phyloP scores from a whole-genome alignment of 768 basidiomycete genomes.

The Mycena latifolia region DNA sequence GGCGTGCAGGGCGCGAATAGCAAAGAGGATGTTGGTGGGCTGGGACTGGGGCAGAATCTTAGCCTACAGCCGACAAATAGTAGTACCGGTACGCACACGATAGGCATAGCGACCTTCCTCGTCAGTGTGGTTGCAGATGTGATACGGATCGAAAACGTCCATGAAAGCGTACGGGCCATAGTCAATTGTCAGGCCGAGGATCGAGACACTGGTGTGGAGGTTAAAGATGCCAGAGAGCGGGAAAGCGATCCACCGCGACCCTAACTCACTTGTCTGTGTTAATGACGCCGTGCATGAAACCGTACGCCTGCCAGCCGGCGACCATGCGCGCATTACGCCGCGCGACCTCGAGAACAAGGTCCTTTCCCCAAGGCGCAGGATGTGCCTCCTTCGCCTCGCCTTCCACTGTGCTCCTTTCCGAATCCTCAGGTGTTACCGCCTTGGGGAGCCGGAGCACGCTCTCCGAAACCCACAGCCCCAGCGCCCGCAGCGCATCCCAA shows the following conservation, averaged over 20 bases:
- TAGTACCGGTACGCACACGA: slow-evolving; percentile 46
- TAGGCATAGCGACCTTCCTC: slow-evolving; percentile 84
- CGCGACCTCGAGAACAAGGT: slow-evolving; percentile 82
- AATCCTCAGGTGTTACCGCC: not conserved
- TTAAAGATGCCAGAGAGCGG: slow-evolving; percentile 7
- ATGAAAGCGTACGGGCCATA: slow-evolving; percentile 95
- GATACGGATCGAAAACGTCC: slow-evolving; percentile 88
- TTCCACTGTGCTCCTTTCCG: not conserved
- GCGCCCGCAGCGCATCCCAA: slow-evolving; percentile 76
- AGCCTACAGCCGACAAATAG: not conserved
- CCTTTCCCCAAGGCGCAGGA: slow-evolving; percentile 70
- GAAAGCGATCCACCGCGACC: slow-evolving; percentile 10
- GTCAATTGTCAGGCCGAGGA: slow-evolving; percentile 83
- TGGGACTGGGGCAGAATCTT: slow-evolving; percentile 61
- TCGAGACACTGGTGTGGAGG: slow-evolving; percentile 66
- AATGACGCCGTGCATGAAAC: slow-evolving; percentile 97
- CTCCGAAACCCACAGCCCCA: slow-evolving; percentile 81
- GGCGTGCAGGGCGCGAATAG: slow-evolving; percentile 80
- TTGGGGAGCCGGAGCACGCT: slow-evolving; percentile 65
- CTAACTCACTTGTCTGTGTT: slow-evolving; percentile 97
- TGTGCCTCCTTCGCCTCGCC: slow-evolving; percentile 56
- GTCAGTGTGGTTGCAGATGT: slow-evolving; percentile 95
- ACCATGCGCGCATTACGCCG: slow-evolving; percentile 93
- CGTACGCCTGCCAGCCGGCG: slow-evolving; percentile 95
- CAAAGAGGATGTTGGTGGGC: slow-evolving; percentile 86